Conservation (phyloP, 441 rosid genomes). For the Rhodomyrtus psidioides region DNA sequence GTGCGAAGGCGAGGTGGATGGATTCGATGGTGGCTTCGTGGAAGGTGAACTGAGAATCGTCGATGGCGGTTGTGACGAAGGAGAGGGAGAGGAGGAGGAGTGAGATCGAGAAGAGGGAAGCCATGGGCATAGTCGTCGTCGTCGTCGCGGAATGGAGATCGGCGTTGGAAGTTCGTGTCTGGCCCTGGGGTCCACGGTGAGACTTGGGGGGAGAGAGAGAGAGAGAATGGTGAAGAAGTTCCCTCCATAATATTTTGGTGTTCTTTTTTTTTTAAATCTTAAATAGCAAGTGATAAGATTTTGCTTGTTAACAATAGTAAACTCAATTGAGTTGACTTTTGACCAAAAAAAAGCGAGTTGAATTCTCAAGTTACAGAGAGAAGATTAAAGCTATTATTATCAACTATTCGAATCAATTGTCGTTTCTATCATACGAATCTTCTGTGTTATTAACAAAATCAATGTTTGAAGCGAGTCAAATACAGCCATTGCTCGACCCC, state of each 20-base stretch:
- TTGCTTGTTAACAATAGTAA: neutral
- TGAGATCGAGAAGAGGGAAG: neutral
- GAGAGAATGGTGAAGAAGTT: neutral
- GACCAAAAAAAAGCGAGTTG: neutral
- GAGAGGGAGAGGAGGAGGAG: neutral
- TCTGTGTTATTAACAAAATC: neutral
- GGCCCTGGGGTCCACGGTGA: neutral
- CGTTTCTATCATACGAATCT: neutral
- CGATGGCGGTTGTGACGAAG: neutral
- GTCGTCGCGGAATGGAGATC: neutral
- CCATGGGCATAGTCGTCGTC: neutral
- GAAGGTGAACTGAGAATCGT: neutral
- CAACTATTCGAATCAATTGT: neutral
- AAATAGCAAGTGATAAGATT: neutral
- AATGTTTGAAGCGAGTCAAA: neutral
- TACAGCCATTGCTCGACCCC: neutral
- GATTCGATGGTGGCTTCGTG: neutral
- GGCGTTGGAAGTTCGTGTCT: neutral
- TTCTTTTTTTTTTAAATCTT: neutral
- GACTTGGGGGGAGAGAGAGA: neutral
- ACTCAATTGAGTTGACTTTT: neutral
- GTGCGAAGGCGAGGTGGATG: conserved; percentile 8
- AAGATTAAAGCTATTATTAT: neutral
- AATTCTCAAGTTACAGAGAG: neutral
- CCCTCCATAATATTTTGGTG: neutral